phyloP scores from a whole-genome alignment of 1,139 yeast genomes.

The Fermentozyma sake region DNA sequence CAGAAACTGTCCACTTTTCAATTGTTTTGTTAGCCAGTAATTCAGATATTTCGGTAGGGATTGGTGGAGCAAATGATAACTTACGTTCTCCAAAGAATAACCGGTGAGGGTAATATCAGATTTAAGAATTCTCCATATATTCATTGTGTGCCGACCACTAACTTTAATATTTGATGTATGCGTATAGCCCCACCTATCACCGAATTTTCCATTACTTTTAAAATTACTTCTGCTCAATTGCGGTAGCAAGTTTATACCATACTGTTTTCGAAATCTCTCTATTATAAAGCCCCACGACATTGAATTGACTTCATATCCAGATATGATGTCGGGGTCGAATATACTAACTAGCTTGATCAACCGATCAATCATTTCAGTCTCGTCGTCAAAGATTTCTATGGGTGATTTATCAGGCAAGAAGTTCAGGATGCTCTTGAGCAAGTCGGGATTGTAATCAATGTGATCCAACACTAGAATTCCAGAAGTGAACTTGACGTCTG shows the following conservation, averaged over 20 bases:
- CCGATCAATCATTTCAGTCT: slow-evolving; percentile 51
- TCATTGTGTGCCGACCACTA: slow-evolving; percentile 77
- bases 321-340: slow-evolving; percentile 81
- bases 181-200: slow-evolving; percentile 78
- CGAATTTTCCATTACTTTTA: slow-evolving; percentile 49
- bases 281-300: slow-evolving; percentile 87
- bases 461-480: slow-evolving; percentile 28
- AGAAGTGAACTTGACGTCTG: slow-evolving; percentile 8
- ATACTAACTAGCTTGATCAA: slow-evolving; percentile 53
- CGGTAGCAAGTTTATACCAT: slow-evolving; percentile 50
- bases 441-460: neutral
- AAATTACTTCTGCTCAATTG: slow-evolving; percentile 40
- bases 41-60: slow-evolving; percentile 61
- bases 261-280: slow-evolving; percentile 51
- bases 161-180: slow-evolving; percentile 68
- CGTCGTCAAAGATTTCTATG: slow-evolving; percentile 38
- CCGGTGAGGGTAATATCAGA: slow-evolving; percentile 58
- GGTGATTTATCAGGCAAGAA: slow-evolving; percentile 10
- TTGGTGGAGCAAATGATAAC: slow-evolving; percentile 60
- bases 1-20: slow-evolving; percentile 21
- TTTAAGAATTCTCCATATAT: slow-evolving; percentile 76
- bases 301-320: slow-evolving; percentile 81
- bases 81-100: slow-evolving; percentile 75
- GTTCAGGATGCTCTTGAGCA: neutral
- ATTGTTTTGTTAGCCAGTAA: slow-evolving; percentile 51